Base-by-base conservation (phyloP, 179 eudicot species). In the Vitellaria paradoxa region DNA sequence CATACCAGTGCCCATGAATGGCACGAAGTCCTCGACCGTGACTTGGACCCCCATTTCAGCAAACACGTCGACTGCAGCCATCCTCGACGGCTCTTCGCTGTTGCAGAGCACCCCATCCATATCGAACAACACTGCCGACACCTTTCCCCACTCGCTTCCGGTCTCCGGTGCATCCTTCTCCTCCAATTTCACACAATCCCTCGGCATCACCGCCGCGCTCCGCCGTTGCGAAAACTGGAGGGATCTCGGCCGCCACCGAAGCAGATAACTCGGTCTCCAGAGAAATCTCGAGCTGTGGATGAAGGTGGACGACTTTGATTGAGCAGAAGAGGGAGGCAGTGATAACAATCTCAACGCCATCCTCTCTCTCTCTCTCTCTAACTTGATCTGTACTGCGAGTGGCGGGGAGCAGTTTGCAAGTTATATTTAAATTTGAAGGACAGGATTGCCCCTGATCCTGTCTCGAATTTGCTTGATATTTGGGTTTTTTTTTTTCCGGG, bases 101-200 rank as follows among this genome's bases (percentile, higher is more conserved):
- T 96, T 80, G 57, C 99, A 96, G 21, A 96, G 87, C 65, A 96
- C 99, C 18, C 99, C 99, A 72, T 96, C 99, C 99, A 96, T 96
- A 50, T 96, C 99, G 56, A 96, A 96, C 81, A 96, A 65, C 80
- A 96, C 99, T 46, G 99, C 99, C 18, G 96, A 90, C 4, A 96
- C 99, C 77, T 91, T 89, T 65, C 92, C 96, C 99, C 99, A 96
- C 67, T 80, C 84, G 6, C 23, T 73, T 12, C 66, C 82, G 5
- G 76, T 70, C 55, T 69, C 83, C 26, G 76, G 72, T 52, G 15
- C 79, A n/a, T 59, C 76, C 65, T 84, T 84, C 73, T 87, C 90
- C 63, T 88, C 93, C 73, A 89, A 81, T 65, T 84, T 85, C 85
- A 82, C 83, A 57, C 89, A 86, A 20, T 82, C 83, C 76, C 78